Percentiles rank a stretch among this genome's conserved stretches.
Evolutionary conservation across 2,329 filamentous ascomycete genomes (phyloP).

Genomic region (Fusarium acutatum): DNA sequence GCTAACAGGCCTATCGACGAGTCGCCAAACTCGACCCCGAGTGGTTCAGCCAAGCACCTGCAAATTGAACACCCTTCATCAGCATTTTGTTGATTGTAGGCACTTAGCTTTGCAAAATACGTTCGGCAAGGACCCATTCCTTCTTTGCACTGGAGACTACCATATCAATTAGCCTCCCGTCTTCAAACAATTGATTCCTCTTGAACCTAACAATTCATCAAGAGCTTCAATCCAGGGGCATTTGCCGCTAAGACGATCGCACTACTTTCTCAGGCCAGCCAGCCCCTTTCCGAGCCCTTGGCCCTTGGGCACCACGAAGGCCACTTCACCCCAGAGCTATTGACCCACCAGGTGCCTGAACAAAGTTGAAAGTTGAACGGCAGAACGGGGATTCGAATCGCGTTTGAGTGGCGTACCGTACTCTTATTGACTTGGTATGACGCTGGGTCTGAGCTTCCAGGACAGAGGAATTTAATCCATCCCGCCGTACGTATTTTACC

Average conservation of each 20-base stretch:
- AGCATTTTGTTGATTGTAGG: constrained; percentile 18
- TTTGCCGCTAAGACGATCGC: constrained; percentile 34
- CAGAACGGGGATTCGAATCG: constrained; percentile 35
- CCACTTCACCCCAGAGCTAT: constrained; percentile 27
- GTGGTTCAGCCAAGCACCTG: constrained; percentile 28
- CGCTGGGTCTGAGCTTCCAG: constrained; percentile 42
- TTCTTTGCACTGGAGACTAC: constrained; percentile 24
- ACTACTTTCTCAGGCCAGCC: constrained; percentile 30
- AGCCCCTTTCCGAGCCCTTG: constrained; percentile 38
- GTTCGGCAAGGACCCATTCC: constrained; percentile 20
- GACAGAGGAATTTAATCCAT: constrained; percentile 46
- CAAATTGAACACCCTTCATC: constrained; percentile 29
- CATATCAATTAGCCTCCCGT: not conserved
- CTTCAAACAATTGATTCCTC: not conserved
- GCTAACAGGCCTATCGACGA: constrained; percentile 35
- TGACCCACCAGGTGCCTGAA: constrained; percentile 36
- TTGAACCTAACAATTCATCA: constrained; percentile 1
- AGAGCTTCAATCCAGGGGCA: constrained; percentile 3
- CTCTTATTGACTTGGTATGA: constrained; percentile 41
- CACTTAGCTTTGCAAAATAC: constrained; percentile 4
- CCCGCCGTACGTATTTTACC: constrained; percentile 36
- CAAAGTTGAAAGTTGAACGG: constrained; percentile 33
- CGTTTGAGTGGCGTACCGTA: constrained; percentile 33
- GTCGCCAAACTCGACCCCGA: constrained; percentile 30
- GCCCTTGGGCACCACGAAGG: constrained; percentile 32